Evolutionary conservation across 1,284 basidiomycete genomes (phyloP).

Genomic region (Ceratobasidium sp.): DNA sequence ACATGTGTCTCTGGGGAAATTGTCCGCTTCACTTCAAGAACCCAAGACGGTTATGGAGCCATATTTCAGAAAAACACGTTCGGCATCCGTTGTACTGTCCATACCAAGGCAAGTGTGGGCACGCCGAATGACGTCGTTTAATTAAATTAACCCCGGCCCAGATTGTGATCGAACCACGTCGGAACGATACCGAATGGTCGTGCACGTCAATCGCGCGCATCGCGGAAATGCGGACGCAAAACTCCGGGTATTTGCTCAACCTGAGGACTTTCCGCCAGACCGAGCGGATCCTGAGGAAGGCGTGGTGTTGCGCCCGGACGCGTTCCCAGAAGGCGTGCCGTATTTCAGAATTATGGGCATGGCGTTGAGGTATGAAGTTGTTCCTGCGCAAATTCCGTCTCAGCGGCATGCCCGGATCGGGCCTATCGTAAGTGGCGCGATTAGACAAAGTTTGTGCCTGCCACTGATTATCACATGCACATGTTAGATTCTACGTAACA

Average conservation of each 20-base stretch:
- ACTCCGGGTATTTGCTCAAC: constrained; percentile 13
- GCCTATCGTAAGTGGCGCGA: constrained; percentile 11
- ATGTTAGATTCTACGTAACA: constrained; percentile 16
- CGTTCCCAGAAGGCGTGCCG: constrained; percentile 21
- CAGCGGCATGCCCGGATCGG: constrained; percentile 18
- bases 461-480: not conserved
- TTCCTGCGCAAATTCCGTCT: constrained; percentile 9
- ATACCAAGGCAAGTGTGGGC: constrained; percentile 17
- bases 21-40: constrained; percentile 11
- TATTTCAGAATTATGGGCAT: constrained; percentile 36
- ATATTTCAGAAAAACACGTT: constrained; percentile 23
- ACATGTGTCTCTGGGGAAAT: constrained; percentile 12
- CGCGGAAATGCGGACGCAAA: not conserved
- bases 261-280: constrained; percentile 9
- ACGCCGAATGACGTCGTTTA: not conserved
- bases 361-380: constrained; percentile 12
- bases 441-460: not conserved
- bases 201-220: constrained; percentile 17
- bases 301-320: constrained; percentile 6
- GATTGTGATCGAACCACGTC: constrained; percentile 8
- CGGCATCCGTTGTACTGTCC: constrained; percentile 12
- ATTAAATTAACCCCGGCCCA: not conserved
- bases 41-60: constrained; percentile 17
- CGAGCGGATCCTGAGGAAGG: not conserved
- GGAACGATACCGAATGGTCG: constrained; percentile 14